Base-by-base conservation (phyloP, 2,329 filamentous ascomycete species). In the Polytolypa hystricis region DNA sequence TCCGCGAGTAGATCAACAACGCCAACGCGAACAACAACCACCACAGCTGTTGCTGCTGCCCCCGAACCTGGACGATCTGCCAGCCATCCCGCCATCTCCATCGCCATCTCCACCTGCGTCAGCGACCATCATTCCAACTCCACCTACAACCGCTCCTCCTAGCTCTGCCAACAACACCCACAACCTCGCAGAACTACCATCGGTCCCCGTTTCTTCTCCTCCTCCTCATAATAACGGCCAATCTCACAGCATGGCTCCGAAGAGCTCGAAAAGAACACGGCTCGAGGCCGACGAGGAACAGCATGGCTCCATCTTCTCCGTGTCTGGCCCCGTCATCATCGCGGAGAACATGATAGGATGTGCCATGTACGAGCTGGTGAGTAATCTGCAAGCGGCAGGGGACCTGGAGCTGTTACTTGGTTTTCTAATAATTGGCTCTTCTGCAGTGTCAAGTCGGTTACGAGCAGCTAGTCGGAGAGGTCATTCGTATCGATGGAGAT, bases 321-420 rank as follows among this genome's bases (percentile, higher is more conserved):
- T 84, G 51, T 83, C 79, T 47, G 79, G 78, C 50, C 91, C 91
- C 57, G 91, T 98, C 71, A 81, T 98, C 54, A 76, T 98, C 52
- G 91, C 89, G 60, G 89, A 96, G 70, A 80, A 95, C 66, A 94
- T 98, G 87, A 85, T 89, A 58, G 91, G 91, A 63, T 91, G 91
- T 74, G 87, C 91, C 64, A 98, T 98, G 91, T 95, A 96, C 77
- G 91, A 98, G 70, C 73, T 98, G 70, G 86, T 86, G 71, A 52
- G 77, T 62, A 19, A 26, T 29, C 36, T n/a, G 10, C n/a, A 9
- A 4, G 9, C 12, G 12, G 4, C 14, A 12, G 11, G 16, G 3
- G 10, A 12, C 12, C 43, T 33, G 21, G 37, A 34, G 31, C 28
- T 27, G 26, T 28, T 14, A 32, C 32, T 25, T 34, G 16, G 23